Evolutionary conservation across 1,139 yeast genomes (phyloP).

Genomic region (Saccharomyces hybrid): DNA sequence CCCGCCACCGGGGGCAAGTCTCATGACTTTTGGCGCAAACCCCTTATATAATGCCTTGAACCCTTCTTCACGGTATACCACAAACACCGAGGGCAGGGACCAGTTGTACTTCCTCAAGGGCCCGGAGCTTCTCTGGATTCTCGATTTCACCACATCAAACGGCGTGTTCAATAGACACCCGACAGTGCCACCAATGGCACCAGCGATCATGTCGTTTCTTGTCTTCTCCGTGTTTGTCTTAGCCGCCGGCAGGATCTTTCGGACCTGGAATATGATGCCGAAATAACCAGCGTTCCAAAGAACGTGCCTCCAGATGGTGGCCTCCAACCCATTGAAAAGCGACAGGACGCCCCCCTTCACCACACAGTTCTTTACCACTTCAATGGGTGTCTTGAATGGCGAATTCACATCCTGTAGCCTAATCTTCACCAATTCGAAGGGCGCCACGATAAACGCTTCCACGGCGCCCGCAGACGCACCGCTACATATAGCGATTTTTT

Average conservation of each 20-base stretch:
- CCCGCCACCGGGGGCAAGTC: slow-evolving; percentile 99
- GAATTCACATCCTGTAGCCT: slow-evolving; percentile 85
- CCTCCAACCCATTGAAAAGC: slow-evolving; percentile 89
- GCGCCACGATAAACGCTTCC: slow-evolving; percentile 93
- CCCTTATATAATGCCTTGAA: slow-evolving; percentile 85
- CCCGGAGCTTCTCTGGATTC: slow-evolving; percentile 75
- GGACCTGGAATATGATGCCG: slow-evolving; percentile 86
- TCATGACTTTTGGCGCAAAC: slow-evolving; percentile 90
- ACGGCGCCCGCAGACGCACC: slow-evolving; percentile 99
- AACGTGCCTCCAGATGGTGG: slow-evolving; percentile 94
- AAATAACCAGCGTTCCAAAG: slow-evolving; percentile 98
- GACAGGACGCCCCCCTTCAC: slow-evolving; percentile 72
- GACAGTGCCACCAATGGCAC: slow-evolving; percentile 92
- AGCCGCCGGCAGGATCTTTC: slow-evolving; percentile 72
- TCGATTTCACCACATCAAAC: slow-evolving; percentile 93
- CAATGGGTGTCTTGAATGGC: slow-evolving; percentile 76
- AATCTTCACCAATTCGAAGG: slow-evolving; percentile 81
- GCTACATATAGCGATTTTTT: slow-evolving; percentile 77
- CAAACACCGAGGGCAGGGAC: slow-evolving; percentile 74
- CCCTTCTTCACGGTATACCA: slow-evolving; percentile 86
- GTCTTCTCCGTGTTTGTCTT: slow-evolving; percentile 63
- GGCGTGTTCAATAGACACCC: slow-evolving; percentile 95
- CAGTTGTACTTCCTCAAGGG: slow-evolving; percentile 69
- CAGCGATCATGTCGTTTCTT: slow-evolving; percentile 79
- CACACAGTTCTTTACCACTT: slow-evolving; percentile 68